Conservation (phyloP, 495 filamentous ascomycete genomes). For the Pseudevernia furfuracea region DNA sequence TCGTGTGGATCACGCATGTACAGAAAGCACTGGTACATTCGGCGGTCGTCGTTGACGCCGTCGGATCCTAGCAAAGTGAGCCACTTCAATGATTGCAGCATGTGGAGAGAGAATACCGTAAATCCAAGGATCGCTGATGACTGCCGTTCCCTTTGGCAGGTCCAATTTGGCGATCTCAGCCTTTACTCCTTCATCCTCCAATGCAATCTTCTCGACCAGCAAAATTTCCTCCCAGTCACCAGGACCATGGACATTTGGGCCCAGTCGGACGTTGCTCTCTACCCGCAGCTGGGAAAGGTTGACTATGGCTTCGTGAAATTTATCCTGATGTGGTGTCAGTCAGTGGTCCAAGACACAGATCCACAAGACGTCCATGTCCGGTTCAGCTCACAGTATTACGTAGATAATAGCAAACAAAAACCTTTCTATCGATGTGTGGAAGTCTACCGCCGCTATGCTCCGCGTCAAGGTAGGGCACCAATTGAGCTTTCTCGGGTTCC, state of each 20-base stretch:
- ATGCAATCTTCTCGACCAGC: slow-evolving; percentile 46
- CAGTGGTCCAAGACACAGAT: background rate
- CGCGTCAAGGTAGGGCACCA: slow-evolving; percentile 47
- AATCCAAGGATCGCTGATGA: slow-evolving; percentile 64
- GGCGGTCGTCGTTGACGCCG: slow-evolving; percentile 45
- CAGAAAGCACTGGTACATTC: slow-evolving; percentile 59
- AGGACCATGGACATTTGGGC: slow-evolving; percentile 47
- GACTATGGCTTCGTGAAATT: slow-evolving; percentile 59
- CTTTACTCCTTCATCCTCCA: slow-evolving; percentile 51
- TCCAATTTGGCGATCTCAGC: slow-evolving; percentile 57
- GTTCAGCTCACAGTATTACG: slow-evolving; percentile 46
- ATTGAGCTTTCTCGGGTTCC: slow-evolving; percentile 55
- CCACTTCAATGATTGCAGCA: background rate
- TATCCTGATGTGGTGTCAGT: slow-evolving; percentile 39
- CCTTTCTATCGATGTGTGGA: slow-evolving; percentile 42
- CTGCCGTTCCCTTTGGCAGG: slow-evolving; percentile 52
- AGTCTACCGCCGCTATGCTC: slow-evolving; percentile 34
- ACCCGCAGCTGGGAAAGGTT: slow-evolving; percentile 46
- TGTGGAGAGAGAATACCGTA: slow-evolving; percentile 43
- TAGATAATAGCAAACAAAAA: slow-evolving; percentile 57
- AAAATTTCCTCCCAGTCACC: slow-evolving; percentile 56
- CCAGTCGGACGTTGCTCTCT: slow-evolving; percentile 53
- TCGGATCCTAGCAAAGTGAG: slow-evolving; percentile 43
- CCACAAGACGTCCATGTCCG: background rate
- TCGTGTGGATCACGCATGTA: slow-evolving; percentile 56